Conservation (phyloP, 75 land plant species). For the Pinus albicaulis region DNA sequence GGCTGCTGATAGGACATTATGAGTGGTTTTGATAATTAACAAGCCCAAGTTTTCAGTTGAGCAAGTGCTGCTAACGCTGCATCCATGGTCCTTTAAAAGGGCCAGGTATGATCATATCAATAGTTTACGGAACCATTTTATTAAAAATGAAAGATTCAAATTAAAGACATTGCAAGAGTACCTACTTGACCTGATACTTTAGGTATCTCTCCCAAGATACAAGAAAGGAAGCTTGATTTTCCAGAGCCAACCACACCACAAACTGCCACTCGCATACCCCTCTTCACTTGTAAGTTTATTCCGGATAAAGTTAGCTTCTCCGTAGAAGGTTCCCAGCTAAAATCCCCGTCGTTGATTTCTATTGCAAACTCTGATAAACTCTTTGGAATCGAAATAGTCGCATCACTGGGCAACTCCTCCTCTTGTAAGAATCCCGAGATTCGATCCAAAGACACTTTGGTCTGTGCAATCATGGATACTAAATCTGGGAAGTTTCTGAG, state of each 20-base stretch:
- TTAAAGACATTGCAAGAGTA: not conserved
- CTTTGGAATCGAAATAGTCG: constrained; percentile 7
- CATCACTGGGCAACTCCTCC: constrained; percentile 36
- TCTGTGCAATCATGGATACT: constrained; percentile 57
- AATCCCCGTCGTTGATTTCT: constrained; percentile 19
- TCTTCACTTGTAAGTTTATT: constrained; percentile 6
- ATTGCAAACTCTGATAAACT: constrained; percentile 8
- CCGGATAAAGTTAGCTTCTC: not conserved
- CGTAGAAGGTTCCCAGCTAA: constrained; percentile 18
- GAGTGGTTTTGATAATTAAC: too few species aligned
- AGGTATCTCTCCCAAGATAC: constrained; percentile 96
- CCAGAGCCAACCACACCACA: constrained; percentile 99
- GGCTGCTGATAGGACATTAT: too few species aligned
- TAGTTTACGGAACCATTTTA: too few species aligned
- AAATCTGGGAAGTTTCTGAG: constrained; percentile 68
- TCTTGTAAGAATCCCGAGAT: constrained; percentile 35
- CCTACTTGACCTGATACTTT: constrained; percentile 64
- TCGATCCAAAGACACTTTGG: constrained; percentile 69
- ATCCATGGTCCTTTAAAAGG: too few species aligned
- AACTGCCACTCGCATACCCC: constrained; percentile 89
- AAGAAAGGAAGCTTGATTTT: constrained; percentile 93
- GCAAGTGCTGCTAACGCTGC: too few species aligned
- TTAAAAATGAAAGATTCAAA: too few species aligned
- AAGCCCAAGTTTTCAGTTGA: too few species aligned
- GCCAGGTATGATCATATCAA: too few species aligned